Conservation (phyloP, 495 filamentous ascomycete genomes). For the Pseudevernia furfuracea region DNA sequence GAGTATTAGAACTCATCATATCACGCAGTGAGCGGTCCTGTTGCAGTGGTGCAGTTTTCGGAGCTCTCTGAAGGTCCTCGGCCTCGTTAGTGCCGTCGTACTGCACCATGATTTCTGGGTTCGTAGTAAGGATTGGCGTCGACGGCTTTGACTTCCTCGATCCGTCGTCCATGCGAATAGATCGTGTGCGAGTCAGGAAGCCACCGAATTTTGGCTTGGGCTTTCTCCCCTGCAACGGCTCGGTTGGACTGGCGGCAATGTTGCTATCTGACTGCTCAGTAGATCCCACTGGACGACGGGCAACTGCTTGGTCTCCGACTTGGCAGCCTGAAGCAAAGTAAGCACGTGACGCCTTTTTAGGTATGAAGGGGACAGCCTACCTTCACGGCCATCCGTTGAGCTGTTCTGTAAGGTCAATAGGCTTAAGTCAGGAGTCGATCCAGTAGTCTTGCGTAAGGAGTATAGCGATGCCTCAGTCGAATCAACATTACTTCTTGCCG, state of each 20-base stretch:
- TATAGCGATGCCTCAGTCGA: conserved; percentile 22
- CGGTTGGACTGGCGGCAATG: conserved; percentile 15
- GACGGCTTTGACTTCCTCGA: conserved; percentile 35
- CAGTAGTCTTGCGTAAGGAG: conserved; percentile 27
- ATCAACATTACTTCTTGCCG: conserved; percentile 17
- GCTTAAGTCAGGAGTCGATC: conserved; percentile 32
- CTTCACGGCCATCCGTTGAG: conserved; percentile 8
- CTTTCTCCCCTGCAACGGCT: conserved; percentile 30
- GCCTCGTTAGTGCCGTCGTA: conserved; percentile 8
- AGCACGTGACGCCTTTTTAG: not conserved
- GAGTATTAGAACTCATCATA: conserved; percentile 52
- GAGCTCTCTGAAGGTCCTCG: conserved; percentile 24
- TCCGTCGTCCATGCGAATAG: conserved; percentile 50
- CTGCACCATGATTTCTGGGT: conserved; percentile 15
- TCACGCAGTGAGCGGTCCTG: conserved; percentile 56
- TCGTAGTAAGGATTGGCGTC: conserved; percentile 21
- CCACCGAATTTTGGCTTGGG: conserved; percentile 46
- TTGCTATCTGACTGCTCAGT: conserved; percentile 16
- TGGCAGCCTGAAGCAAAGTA: not conserved
- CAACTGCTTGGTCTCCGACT: not conserved
- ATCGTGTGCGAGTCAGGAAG: conserved; percentile 60
- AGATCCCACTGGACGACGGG: conserved; percentile 17
- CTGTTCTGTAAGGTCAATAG: conserved; percentile 16
- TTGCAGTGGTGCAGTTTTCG: conserved; percentile 53
- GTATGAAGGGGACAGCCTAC: conserved; percentile 1